Evolutionary conservation across 108 stramenopile genomes (phyloP), one percentile per base, ranked within the genome.

Genomic region (Chaetoceros tenuissimus): DNA sequence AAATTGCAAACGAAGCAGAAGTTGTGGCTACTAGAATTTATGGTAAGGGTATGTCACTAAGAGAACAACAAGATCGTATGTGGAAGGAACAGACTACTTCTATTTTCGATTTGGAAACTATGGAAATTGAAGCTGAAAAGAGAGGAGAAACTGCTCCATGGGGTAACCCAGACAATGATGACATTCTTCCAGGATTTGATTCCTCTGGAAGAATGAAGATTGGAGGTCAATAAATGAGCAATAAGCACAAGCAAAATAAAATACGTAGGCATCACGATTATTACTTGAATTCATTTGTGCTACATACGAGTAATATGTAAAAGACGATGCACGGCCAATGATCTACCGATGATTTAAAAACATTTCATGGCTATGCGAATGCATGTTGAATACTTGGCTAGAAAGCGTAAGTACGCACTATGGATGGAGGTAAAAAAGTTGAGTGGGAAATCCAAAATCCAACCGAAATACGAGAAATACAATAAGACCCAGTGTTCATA

Each of bases 51-150:
- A 88, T 87, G 86, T 76, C 78, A 44, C 56, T 81, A 25, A 71
- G 84, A 48, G 92, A 90, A 60, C 89, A 90, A 66, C 92, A 78
- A 68, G 89, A 94, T 67, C 81, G 81, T 34, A 71, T 69, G 24
- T 94, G 83, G 85, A 77, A 84, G 66, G 85, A 90, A 61, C 70
- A 79, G 52, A 89, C 89, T 49, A 91, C 89, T 2, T 87, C 85
- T 8, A 90, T 94, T 59, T 94, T 90, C 60, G 92, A 94, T 58
- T 71, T 94, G 31, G 92, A 90, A 55, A 67, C 53, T 46, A 82
- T 89, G 73, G 92, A 94, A 67, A 83, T 91, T 34, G 81, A 90
- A 53, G 92, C 88, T 13, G 85, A 80, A 64, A 47, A 74, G 31
- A 69, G 62, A 45, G 92, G 92, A 13, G 92, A 90, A 51, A 30